Conservation (phyloP, 805 yeast species). For the Lipomyces sp. region DNA sequence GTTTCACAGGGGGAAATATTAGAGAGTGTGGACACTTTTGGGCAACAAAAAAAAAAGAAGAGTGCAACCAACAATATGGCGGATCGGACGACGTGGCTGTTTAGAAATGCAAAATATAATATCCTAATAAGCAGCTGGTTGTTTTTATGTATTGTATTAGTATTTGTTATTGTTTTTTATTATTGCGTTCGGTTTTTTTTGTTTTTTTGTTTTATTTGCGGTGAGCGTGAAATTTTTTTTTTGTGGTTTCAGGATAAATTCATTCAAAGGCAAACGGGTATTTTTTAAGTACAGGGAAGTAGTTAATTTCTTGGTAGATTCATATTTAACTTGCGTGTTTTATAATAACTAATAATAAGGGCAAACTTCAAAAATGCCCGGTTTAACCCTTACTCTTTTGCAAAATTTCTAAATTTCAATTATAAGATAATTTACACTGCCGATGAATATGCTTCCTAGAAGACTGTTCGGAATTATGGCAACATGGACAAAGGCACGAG, state of each 20-base stretch:
- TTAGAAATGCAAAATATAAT: too few relatives aligned
- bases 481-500: too few relatives aligned
- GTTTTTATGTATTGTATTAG: background rate
- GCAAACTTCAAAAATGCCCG: too few relatives aligned
- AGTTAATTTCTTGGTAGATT: background rate
- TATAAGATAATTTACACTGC: too few relatives aligned
- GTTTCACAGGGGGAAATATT: too few relatives aligned
- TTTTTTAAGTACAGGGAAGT: background rate
- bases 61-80: background rate
- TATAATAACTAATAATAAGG: background rate
- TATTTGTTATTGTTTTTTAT: background rate
- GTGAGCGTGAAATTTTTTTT: background rate
- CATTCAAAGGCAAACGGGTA: background rate
- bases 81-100: background rate
- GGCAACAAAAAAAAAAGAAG: too few relatives aligned
- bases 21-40: too few relatives aligned
- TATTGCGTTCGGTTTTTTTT: background rate
- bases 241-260: background rate
- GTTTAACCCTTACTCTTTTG: too few relatives aligned
- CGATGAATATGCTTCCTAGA: too few relatives aligned
- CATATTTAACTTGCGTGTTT: background rate
- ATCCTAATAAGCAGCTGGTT: background rate
- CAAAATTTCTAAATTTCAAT: too few relatives aligned
- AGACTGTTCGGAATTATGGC: too few relatives aligned
- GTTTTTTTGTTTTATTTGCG: background rate